A percentile compares a stretch with the other conserved stretches of the same genome.
These are phyloP conservation scores for Pisolithus thermaeus DNA, from an alignment of 1,284 basidiomycete genomes.

Conservation along the genomic window DNA sequence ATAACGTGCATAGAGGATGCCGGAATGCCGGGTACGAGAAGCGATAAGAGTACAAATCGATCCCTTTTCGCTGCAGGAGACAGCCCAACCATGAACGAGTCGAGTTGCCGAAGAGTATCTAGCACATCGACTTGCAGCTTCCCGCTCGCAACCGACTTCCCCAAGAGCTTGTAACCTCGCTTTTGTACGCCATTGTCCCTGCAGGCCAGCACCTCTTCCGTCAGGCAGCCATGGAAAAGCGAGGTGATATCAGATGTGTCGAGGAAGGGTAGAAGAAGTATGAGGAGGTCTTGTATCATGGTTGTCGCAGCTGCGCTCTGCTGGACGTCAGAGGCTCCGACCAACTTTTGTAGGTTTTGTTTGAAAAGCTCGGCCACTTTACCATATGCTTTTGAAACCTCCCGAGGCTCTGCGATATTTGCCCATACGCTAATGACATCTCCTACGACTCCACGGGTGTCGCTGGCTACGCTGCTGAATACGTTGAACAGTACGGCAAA, in stretches of 20 bases:
- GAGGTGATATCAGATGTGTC: conserved; percentile 51
- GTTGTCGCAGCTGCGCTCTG: conserved; percentile 40
- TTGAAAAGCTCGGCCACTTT: conserved; percentile 79
- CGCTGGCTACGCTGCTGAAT: conserved; percentile 79
- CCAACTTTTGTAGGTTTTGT: conserved; percentile 51
- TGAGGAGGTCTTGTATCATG: conserved; percentile 86
- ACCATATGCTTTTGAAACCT: conserved; percentile 73
- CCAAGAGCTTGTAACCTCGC: conserved; percentile 87
- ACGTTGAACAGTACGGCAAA: conserved; percentile 95
- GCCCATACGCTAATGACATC: conserved; percentile 89
- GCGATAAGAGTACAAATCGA: conserved; percentile 72
- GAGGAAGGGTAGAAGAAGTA: conserved; percentile 81
- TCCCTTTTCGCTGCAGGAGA: conserved; percentile 91
- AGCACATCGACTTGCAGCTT: conserved; percentile 39
- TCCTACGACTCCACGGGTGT: conserved; percentile 79
- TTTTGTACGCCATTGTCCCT: conserved; percentile 91
- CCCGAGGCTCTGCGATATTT: conserved; percentile 69
- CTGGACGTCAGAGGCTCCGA: conserved; percentile 24
- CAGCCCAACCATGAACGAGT: conserved; percentile 60
- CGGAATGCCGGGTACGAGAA: conserved; percentile 71
- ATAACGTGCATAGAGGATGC: conserved; percentile 77
- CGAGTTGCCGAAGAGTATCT: conserved; percentile 56
- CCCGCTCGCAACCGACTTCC: conserved; percentile 61
- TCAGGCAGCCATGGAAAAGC: conserved; percentile 62
- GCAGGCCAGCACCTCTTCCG: conserved; percentile 57